Evolutionary conservation across 2,329 filamentous ascomycete genomes (phyloP).

Genomic region (Dothistroma septosporum): DNA sequence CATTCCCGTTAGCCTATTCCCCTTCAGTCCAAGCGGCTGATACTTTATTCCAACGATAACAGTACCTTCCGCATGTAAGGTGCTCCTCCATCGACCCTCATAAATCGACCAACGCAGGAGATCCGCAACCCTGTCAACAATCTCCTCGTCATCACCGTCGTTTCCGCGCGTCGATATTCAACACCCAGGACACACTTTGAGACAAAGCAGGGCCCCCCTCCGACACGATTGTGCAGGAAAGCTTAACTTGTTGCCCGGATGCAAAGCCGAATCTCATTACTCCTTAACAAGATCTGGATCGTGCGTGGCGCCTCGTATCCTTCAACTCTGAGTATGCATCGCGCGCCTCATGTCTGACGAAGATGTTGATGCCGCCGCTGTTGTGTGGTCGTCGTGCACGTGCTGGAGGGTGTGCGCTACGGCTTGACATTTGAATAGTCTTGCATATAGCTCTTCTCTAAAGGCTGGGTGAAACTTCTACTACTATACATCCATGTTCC

Average conservation of each 20-base stretch:
- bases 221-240: not conserved
- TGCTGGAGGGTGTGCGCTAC: not conserved
- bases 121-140: too few species aligned
- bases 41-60: too few species aligned
- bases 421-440: not conserved
- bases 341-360: not conserved
- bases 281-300: not conserved
- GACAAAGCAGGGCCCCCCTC: not conserved
- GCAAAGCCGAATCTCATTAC: not conserved
- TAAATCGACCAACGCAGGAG: too few species aligned
- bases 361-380: too few species aligned
- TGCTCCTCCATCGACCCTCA: too few species aligned
- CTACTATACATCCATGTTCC: not conserved
- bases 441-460: not conserved
- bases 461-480: not conserved
- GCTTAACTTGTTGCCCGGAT: not conserved
- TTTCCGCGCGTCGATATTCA: not conserved
- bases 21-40: too few species aligned
- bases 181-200: not conserved
- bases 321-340: not conserved
- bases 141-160: not conserved
- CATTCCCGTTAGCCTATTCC: too few species aligned
- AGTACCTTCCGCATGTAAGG: too few species aligned
- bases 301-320: not conserved
- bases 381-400: too few species aligned